These are phyloP conservation scores for Ophiostoma quercus DNA, from an alignment of 2,329 filamentous ascomycete genomes.

Conservation along the genomic window DNA sequence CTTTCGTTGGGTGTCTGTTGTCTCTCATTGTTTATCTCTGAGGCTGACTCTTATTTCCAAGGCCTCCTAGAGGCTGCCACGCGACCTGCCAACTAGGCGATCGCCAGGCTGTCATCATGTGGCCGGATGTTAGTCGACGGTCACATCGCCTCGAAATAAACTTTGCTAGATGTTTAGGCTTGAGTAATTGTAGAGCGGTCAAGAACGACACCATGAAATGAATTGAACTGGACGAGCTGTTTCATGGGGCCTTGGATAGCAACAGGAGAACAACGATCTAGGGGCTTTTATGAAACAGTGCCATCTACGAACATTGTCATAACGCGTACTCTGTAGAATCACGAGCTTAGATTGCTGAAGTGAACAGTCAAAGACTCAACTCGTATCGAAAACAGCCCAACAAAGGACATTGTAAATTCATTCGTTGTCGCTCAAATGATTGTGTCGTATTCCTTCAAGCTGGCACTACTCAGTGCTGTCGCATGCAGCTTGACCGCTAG, in stretches of 20 bases:
- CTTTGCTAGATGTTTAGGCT: background rate
- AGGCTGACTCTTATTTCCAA: background rate
- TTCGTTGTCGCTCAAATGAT: background rate
- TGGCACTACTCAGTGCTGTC: background rate
- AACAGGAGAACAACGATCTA: background rate
- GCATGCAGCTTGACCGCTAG: background rate
- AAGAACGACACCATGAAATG: background rate
- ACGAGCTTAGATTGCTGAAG: background rate
- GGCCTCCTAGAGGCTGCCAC: background rate
- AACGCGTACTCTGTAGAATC: background rate
- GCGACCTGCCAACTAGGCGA: constrained; percentile 4
- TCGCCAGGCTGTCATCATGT: constrained; percentile 11
- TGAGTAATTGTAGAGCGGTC: background rate
- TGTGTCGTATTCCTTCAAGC: background rate
- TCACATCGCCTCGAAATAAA: background rate
- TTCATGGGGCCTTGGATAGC: background rate
- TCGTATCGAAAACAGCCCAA: background rate
- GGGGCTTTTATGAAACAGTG: constrained; percentile 11
- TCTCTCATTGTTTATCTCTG: background rate
- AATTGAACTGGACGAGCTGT: background rate
- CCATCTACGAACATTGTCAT: background rate
- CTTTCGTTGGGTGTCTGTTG: background rate
- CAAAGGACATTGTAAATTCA: background rate
- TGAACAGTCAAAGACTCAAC: background rate
- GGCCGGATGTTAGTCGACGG: background rate